Base-by-base conservation (phyloP, 768 basidiomycete species). In the Mycena sanguinolenta region DNA sequence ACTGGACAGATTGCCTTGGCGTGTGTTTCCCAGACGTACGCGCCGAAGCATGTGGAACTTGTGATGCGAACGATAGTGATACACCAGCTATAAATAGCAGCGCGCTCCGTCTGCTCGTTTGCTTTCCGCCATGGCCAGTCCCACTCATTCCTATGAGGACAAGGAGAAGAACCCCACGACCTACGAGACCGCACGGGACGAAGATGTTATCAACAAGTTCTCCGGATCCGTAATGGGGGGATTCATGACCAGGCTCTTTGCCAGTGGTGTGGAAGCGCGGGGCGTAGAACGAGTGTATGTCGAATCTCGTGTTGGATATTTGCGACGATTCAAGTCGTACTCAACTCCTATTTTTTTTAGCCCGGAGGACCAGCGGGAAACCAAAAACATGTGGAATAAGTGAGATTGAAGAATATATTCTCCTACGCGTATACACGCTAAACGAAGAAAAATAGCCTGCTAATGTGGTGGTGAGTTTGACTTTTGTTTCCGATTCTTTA, bases 261-360 rank as follows among this genome's bases (percentile, higher is more conserved):
- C 80, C 19, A 84, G 78, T 61, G 87, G 87, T 55, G 85, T 89
- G 23, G 88, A 89, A 75, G 87, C 86, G 6, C 78, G 86, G 75
- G 88, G 88, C 23, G 84, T 89, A 8, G 88, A 88, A 70, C 84
- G 88, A 16, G 84, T 89, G 39, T 39, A 39, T 39, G 39, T 39
- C 16, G 39, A 39, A 34, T 34, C 32, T 34, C 4, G 32, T 39
- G 16, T 14, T 39, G n/a, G n/a, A n/a, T n/a, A n/a, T 17, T 39
- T 14, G 39, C 16, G 3, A 10, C 39, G 16, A 39, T 14, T 14
- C 16, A 39, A 39, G n/a, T n/a, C n/a, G n/a, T n/a, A n/a, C n/a
- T 39, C 3, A 34, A 4, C 32, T 10, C 32, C 32, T 14, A 39
- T 14, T 14, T 12, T 17, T 14, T 39, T 39, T 17, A 39, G 39